A percentile compares a stretch with the other conserved stretches of the same genome.
Conservation (phyloP, 2,329 filamentous ascomycete species). For the Thermothelomyces thermophilus region DNA sequence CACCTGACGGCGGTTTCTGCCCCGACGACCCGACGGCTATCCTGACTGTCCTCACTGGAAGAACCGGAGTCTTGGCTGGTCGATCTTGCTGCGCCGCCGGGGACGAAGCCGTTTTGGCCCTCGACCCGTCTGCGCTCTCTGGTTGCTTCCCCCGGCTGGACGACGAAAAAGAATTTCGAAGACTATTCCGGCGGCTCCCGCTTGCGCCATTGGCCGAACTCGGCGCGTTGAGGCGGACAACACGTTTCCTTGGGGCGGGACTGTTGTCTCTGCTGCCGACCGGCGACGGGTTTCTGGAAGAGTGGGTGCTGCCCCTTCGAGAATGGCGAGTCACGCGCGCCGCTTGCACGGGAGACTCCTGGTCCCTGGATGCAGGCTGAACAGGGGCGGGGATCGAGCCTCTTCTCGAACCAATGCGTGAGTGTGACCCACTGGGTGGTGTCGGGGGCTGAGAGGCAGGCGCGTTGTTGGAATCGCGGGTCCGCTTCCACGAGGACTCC, state of each 20-base stretch:
- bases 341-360: not conserved
- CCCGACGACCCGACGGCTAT: conserved; percentile 48
- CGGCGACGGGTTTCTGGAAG: conserved; percentile 32
- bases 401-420: not conserved
- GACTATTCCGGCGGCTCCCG: conserved; percentile 33
- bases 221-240: conserved; percentile 46
- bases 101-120: conserved; percentile 25
- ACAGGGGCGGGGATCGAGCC: not conserved
- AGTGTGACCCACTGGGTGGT: not conserved
- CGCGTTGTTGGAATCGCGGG: not conserved
- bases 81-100: conserved; percentile 14
- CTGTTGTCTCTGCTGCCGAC: conserved; percentile 43
- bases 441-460: not conserved
- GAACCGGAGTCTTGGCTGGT: conserved; percentile 45
- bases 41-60: conserved; percentile 47
- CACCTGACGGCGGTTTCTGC: conserved; percentile 32
- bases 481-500: conserved; percentile 1
- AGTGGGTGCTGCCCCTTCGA: not conserved
- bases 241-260: conserved; percentile 46
- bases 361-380: not conserved
- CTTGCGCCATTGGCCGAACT: conserved; percentile 35
- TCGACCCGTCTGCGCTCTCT: conserved; percentile 27
- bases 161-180: conserved; percentile 46
- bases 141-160: conserved; percentile 24
- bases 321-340: not conserved